Percentiles rank a stretch among this genome's conserved stretches.
Conservation (phyloP, 2,329 filamentous ascomycete genomes). For the Lecanosticta acicola region DNA sequence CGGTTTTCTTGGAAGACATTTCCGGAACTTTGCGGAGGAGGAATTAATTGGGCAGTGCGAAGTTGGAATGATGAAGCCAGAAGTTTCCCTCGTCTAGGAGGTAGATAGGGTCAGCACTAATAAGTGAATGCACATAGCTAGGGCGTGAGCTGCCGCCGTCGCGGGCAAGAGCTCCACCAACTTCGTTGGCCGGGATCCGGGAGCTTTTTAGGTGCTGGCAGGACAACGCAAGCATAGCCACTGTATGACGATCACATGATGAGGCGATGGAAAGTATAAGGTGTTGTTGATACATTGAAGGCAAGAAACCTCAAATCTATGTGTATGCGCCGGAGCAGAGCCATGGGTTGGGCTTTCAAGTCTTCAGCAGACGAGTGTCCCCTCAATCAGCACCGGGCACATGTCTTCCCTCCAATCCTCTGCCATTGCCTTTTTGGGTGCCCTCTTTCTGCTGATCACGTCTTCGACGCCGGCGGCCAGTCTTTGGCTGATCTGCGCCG, state of each 20-base stretch:
- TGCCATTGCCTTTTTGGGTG: not conserved
- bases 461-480: not conserved
- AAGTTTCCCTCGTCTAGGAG: not conserved
- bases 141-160: not conserved
- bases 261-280: too few relatives aligned
- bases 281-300: too few relatives aligned
- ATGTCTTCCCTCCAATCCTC: not conserved
- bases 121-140: too few relatives aligned
- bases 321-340: not conserved
- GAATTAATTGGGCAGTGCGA: not conserved
- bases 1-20: slow-evolving; percentile 24
- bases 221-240: too few relatives aligned
- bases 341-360: not conserved
- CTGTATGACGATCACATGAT: too few relatives aligned
- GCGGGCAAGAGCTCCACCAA: not conserved
- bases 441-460: not conserved
- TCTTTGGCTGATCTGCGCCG: not conserved
- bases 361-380: not conserved
- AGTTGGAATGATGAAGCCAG: not conserved
- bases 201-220: not conserved
- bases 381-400: not conserved
- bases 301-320: not conserved
- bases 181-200: not conserved
- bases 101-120: not conserved
- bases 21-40: slow-evolving; percentile 1